These are phyloP conservation scores for Hippophae tibetana DNA, from an alignment of 306 rosid genomes.

Conservation along the genomic window DNA sequence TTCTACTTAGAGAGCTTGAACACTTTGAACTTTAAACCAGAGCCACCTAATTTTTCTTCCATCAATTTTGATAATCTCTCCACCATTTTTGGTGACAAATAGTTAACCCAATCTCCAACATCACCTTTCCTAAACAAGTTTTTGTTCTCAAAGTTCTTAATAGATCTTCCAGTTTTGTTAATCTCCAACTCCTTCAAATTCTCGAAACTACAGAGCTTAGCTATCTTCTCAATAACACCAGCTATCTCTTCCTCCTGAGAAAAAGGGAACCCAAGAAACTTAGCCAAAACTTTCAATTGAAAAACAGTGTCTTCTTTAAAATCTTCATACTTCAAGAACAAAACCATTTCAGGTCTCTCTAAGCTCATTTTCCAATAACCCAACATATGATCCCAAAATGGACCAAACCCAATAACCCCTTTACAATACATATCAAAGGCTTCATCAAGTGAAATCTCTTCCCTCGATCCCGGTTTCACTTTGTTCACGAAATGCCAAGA, in stretches of 20 bases:
- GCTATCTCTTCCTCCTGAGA: slow-evolving; percentile 30
- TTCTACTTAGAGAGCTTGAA: not conserved
- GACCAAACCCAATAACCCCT: slow-evolving; percentile 35
- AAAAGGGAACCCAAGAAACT: slow-evolving; percentile 36
- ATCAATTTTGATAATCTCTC: slow-evolving; percentile 33
- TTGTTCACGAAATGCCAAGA: slow-evolving; percentile 28
- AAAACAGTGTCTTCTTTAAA: slow-evolving; percentile 22
- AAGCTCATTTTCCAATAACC: slow-evolving; percentile 48
- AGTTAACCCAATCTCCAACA: slow-evolving; percentile 49
- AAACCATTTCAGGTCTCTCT: slow-evolving; percentile 30
- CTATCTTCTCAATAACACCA: slow-evolving; percentile 29
- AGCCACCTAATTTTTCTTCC: slow-evolving; percentile 28
- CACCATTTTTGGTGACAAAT: slow-evolving; percentile 38
- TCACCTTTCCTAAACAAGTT: slow-evolving; percentile 43
- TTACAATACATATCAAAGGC: slow-evolving; percentile 40
- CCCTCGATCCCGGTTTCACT: not conserved
- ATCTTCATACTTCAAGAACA: slow-evolving; percentile 50
- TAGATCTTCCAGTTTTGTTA: slow-evolving; percentile 27
- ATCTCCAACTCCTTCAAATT: slow-evolving; percentile 38
- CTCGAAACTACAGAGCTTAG: slow-evolving; percentile 37
- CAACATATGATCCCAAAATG: slow-evolving; percentile 43
- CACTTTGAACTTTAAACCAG: slow-evolving; percentile 29
- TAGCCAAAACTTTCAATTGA: slow-evolving; percentile 30
- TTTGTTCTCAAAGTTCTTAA: slow-evolving; percentile 29
- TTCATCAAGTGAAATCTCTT: slow-evolving; percentile 22